Evolutionary conservation across 345 rosid genomes (phyloP), one percentile per base, ranked within the genome.

Genomic region (Carallia pectinifolia): DNA sequence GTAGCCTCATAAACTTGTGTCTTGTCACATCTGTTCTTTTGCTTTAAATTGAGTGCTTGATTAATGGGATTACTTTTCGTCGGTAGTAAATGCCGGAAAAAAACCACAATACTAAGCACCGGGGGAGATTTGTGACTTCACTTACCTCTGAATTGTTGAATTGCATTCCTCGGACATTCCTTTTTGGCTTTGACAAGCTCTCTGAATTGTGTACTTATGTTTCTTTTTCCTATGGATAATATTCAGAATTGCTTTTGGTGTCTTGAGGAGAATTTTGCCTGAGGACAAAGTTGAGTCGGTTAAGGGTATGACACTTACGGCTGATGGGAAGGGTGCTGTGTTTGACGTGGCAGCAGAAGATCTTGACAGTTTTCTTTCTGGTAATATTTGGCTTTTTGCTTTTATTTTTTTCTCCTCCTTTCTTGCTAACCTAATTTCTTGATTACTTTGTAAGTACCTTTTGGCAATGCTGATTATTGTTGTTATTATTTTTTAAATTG

Each of bases 231-330:
- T 59, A 56, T 18, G 62, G 67, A 62, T 47, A 66, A 23, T 27
- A 64, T 31, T 75, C 80, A 96, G 99, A 71, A 86, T 30, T 72
- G 99, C 84, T 19, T 88, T 65, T 55, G 81, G 87, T 55, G 67
- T 81, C n/a, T 66, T 96, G 81, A 89, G 89, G 83, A 89, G 98
- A 80, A 71, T 86, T 77, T 71, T 96, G 82, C 98, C 99, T 0
- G 99, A 96, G 82, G 91, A 84, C n/a, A 96, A 92, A 83, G 98
- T 87, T n/a, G 88, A 88, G 67, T 60, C 74, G 0, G 85, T 96
- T 64, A 79, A 89, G 76, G 99, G 99, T 53, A 65, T 96, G 54
- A 40, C 87, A 40, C 87, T 96, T 12, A 88, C 96, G 16, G 89
- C 89, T 50, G 97, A 96, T 73, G 89, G 88, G 64, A 84, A 47